phyloP scores from a whole-genome alignment of 805 yeast species.

The Suhomyces canberraensis region DNA sequence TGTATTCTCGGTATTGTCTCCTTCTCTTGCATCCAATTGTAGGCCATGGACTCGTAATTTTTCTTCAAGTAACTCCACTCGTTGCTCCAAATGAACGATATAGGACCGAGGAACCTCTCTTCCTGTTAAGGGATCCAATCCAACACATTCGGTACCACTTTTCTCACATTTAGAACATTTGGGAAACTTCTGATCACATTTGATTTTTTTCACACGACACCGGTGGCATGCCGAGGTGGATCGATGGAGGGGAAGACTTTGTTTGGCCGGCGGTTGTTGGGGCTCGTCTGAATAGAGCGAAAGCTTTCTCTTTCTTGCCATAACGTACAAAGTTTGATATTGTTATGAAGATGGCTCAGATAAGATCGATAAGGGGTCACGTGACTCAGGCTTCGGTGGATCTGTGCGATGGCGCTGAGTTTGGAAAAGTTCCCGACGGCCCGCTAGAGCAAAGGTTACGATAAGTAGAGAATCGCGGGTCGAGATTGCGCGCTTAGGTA shows the following conservation, averaged over 20 bases:
- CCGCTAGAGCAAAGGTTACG: too few relatives aligned
- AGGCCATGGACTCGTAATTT: constrained; percentile 41
- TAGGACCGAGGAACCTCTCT: constrained; percentile 81
- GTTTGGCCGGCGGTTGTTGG: not conserved
- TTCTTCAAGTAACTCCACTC: constrained; percentile 54
- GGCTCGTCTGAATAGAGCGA: not conserved
- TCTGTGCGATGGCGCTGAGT: too few relatives aligned
- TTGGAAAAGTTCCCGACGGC: too few relatives aligned
- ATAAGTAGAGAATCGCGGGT: too few relatives aligned
- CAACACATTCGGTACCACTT: constrained; percentile 72
- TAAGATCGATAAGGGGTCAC: too few relatives aligned
- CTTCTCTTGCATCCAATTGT: not conserved
- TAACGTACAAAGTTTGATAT: too few relatives aligned
- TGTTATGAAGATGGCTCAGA: not conserved
- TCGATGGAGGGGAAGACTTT: constrained; percentile 48
- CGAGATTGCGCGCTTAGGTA: too few relatives aligned
- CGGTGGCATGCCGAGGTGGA: constrained; percentile 83
- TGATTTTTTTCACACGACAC: constrained; percentile 65
- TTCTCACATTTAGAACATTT: constrained; percentile 59
- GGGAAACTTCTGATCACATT: constrained; percentile 69
- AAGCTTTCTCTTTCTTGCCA: not conserved
- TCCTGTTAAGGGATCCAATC: constrained; percentile 85
- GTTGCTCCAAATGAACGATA: constrained; percentile 66
- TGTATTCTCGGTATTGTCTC: not conserved
- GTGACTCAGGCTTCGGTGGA: too few relatives aligned